Base-by-base conservation (phyloP, 306 rosid species). In the Sicyos baderoa region DNA sequence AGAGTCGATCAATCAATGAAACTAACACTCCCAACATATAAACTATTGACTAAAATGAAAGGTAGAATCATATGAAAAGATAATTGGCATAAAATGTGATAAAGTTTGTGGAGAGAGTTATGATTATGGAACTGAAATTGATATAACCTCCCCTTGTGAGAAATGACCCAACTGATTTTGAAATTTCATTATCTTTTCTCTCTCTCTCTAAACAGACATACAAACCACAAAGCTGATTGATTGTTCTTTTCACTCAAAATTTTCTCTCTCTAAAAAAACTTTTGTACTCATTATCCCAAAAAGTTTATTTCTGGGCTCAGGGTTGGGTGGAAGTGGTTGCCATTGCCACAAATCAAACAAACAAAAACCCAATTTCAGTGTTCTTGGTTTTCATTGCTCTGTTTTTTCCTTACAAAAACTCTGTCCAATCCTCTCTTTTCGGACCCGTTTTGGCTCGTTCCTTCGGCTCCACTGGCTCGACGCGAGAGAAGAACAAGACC, bases 211-310 rank as follows among this genome's bases (percentile, higher is more conserved):
- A 27, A 61, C 60, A n/a, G 61, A 70, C 76, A 72, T 59, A 60
- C 55, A 27, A 67, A 58, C 66, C 66, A 56, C 78, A 78, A 77
- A 70, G 68, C 75, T 62, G 65, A 77, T 70, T 72, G 68, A 72
- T 72, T 56, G 47, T 72, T 57, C 67, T 72, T 72, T 72, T 71
- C 64, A 54, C 66, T 3, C 66, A 14, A 13, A 18, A 22, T 1
- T 42, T 35, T 52, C 64, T 70, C 50, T 54, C 40, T 35, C 45
- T 49, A 18, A 21, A 37, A 11, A 70, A 70, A 19, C 6, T 22
- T 55, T 71, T 55, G 65, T 21, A 54, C 54, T 70, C 58, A 14
- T 64, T 70, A 37, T 52, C 29, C 25, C 56, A 15, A 68, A 67
- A 49, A 29, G n/a, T 10, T 7, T 15, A 25, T 15, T 49, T 23